A percentile compares a stretch with the other conserved stretches of the same genome.
These are phyloP conservation scores for Esteya vermicola DNA, from an alignment of 2,329 filamentous ascomycete genomes.

Conservation along the genomic window DNA sequence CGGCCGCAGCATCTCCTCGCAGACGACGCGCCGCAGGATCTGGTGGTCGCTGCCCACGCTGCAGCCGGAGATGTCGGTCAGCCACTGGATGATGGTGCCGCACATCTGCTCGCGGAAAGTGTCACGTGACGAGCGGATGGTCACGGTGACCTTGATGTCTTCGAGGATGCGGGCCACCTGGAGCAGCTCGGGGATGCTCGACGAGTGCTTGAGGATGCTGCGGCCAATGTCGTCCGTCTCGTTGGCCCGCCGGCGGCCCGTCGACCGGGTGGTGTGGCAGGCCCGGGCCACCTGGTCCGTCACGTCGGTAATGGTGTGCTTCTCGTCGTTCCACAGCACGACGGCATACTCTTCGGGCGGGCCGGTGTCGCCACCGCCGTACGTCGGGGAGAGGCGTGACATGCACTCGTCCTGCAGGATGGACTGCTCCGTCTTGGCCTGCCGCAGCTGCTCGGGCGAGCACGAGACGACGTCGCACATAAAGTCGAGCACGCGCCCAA, in stretches of 20 bases:
- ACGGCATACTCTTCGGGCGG: conserved; percentile 66
- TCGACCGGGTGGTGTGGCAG: conserved; percentile 56
- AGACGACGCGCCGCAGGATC: conserved; percentile 68
- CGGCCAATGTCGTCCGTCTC: conserved; percentile 84
- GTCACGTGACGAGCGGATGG: conserved; percentile 82
- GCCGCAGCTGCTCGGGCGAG: conserved; percentile 83
- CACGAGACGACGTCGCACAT: conserved; percentile 97
- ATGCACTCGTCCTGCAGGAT: conserved; percentile 69
- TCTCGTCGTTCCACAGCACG: conserved; percentile 95
- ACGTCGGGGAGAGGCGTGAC: conserved; percentile 62
- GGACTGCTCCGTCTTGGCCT: conserved; percentile 68
- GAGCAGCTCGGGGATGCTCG: conserved; percentile 59
- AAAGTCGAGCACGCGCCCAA: conserved; percentile 78
- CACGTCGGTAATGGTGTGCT: conserved; percentile 89
- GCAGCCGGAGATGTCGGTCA: conserved; percentile 83
- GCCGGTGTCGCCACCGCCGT: conserved; percentile 55
- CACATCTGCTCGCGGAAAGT: conserved; percentile 98
- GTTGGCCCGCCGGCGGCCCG: conserved; percentile 62
- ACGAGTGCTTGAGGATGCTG: conserved; percentile 66
- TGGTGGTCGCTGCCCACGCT: conserved; percentile 67
- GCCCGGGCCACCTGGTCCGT: conserved; percentile 80
- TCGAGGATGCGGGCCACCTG: conserved; percentile 76
- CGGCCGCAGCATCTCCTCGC: conserved; percentile 76
- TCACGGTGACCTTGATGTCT: conserved; percentile 90
- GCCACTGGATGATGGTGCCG: conserved; percentile 92